phyloP scores from a whole-genome alignment of 2,329 filamentous ascomycete species.

The Fusarium annulatum region DNA sequence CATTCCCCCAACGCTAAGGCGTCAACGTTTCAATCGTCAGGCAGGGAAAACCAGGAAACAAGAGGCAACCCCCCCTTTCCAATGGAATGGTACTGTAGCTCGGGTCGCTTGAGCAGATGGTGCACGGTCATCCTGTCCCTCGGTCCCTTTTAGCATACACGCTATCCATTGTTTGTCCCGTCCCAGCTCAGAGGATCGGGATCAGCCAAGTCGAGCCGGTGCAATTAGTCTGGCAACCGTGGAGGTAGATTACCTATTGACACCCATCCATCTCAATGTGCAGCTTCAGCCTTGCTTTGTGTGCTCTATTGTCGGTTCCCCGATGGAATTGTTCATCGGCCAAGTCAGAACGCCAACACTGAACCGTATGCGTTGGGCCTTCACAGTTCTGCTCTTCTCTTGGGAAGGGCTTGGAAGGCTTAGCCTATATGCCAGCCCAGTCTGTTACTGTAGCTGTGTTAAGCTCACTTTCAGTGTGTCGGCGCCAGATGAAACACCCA shows the following conservation, averaged over 20 bases:
- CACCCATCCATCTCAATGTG: neutral
- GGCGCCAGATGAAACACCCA: neutral
- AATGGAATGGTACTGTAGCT: constrained; percentile 30
- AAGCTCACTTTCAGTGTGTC: neutral
- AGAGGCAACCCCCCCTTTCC: constrained; percentile 21
- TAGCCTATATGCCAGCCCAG: neutral
- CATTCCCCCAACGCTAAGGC: constrained; percentile 17
- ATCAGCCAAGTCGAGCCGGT: constrained; percentile 18
- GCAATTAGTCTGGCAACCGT: neutral
- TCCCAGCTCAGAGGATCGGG: constrained; percentile 30
- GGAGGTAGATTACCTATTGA: neutral
- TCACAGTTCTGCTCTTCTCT: neutral
- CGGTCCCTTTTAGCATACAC: neutral
- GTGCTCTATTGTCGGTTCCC: neutral
- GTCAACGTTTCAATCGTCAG: constrained; percentile 26
- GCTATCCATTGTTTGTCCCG: neutral
- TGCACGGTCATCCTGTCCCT: constrained; percentile 4
- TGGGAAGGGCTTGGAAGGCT: neutral
- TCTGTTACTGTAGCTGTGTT: neutral
- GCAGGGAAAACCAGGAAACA: neutral
- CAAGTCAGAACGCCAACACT: neutral
- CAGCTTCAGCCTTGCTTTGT: neutral
- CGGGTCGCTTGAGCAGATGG: neutral
- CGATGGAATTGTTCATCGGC: neutral
- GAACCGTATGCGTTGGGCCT: neutral